Evolutionary conservation across 169 alveolate species (phyloP).

Genomic region (Cryptosporidium ubiquitum): DNA sequence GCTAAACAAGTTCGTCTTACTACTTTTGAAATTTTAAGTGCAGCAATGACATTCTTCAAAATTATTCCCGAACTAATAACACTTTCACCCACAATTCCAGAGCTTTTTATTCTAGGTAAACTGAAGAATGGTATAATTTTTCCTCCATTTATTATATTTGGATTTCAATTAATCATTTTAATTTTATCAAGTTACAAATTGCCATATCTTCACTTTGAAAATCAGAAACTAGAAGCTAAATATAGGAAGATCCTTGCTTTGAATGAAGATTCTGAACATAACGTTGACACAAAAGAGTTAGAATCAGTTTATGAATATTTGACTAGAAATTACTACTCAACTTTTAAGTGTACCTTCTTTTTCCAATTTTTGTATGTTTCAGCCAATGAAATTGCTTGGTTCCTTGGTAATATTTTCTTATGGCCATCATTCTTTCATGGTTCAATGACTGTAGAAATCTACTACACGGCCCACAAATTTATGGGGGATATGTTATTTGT

Average conservation of each 20-base stretch:
- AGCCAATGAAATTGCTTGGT: conserved; percentile 17
- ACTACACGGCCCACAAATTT: conserved; percentile 16
- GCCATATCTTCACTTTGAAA: conserved; percentile 65
- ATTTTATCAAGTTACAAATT: conserved; percentile 29
- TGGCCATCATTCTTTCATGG: conserved; percentile 73
- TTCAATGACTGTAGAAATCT: conserved; percentile 57
- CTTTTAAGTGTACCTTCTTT: conserved; percentile 41
- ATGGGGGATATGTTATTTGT: conserved; percentile 22
- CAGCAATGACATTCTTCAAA: conserved; percentile 26
- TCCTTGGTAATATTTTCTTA: conserved; percentile 34
- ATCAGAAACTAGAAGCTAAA: conserved; percentile 60
- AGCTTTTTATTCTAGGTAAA: conserved; percentile 38
- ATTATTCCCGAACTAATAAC: conserved; percentile 31
- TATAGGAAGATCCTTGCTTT: conserved; percentile 38
- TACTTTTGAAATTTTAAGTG: conserved; percentile 19
- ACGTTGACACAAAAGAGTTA: conserved; percentile 7
- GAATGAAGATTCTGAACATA: conserved; percentile 34
- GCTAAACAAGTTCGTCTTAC: conserved; percentile 37
- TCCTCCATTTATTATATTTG: conserved; percentile 50
- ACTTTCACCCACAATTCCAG: conserved; percentile 35
- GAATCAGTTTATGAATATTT: not conserved
- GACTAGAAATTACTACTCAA: conserved; percentile 48
- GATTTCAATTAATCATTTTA: conserved; percentile 28
- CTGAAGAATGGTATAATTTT: conserved; percentile 20
- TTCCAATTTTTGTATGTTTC: conserved; percentile 23